phyloP scores from a whole-genome alignment of 257 asterid species.

The Ehretia macrophylla region DNA sequence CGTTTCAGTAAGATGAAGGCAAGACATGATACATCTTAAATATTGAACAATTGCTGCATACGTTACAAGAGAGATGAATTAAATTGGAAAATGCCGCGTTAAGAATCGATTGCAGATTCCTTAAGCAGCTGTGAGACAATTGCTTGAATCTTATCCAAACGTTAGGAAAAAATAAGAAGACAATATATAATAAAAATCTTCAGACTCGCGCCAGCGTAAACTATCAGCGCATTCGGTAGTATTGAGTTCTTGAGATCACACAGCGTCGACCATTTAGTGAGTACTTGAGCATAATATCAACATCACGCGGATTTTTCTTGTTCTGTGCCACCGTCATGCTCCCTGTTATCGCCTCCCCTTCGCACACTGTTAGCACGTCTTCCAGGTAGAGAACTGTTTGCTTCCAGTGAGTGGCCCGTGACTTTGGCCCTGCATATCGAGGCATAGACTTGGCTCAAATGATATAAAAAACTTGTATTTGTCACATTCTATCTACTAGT shows the following conservation, averaged over 20 bases:
- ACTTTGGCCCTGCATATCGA: conserved; percentile 63
- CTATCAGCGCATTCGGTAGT: conserved; percentile 59
- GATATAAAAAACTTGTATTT: not conserved
- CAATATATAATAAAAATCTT: not conserved
- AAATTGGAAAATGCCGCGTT: not conserved
- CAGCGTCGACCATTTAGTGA: conserved; percentile 63
- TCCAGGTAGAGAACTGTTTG: conserved; percentile 93
- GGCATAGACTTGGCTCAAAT: not conserved
- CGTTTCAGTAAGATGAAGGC: too few species aligned
- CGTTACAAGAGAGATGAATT: not conserved
- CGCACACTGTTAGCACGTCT: conserved; percentile 72
- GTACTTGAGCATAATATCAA: conserved; percentile 77
- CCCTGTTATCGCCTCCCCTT: conserved; percentile 77
- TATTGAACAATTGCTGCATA: too few species aligned
- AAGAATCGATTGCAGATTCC: not conserved
- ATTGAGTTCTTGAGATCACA: conserved; percentile 59
- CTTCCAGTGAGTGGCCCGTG: conserved; percentile 94
- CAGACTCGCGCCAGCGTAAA: not conserved
- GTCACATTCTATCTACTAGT: too few species aligned
- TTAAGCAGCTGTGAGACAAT: not conserved
- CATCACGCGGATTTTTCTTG: conserved; percentile 93
- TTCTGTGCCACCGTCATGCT: conserved; percentile 73
- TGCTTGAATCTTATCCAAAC: not conserved
- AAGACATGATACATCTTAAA: too few species aligned
- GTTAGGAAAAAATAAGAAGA: not conserved